These are phyloP conservation scores for Scalesia atractyloides DNA, from an alignment of 129 eudicot species.

Conservation along the genomic window DNA sequence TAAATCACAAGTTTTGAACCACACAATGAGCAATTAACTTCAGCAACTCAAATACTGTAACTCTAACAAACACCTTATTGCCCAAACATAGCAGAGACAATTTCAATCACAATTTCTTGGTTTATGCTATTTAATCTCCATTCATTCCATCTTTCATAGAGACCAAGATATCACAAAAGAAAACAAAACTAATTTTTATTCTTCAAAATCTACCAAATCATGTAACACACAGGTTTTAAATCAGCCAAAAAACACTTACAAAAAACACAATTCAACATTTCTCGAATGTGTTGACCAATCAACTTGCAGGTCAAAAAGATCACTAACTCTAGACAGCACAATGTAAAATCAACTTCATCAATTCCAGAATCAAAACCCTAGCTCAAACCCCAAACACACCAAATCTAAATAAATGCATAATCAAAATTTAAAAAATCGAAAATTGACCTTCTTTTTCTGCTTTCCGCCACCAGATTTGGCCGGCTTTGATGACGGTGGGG, in stretches of 20 bases:
- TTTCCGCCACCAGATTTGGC: slow-evolving; percentile 16
- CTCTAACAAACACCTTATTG: no score
- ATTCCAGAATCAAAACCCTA: neutral
- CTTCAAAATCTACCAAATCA: neutral
- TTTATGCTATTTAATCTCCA: neutral
- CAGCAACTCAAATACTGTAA: no score
- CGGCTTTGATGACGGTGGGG: slow-evolving; percentile 16
- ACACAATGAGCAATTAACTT: no score
- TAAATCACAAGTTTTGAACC: no score
- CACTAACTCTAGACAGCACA: no score
- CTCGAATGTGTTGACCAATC: neutral
- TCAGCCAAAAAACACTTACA: neutral
- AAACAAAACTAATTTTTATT: neutral
- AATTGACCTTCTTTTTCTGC: slow-evolving; percentile 14
- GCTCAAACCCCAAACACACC: neutral
- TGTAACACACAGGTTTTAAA: neutral
- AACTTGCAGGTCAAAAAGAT: neutral
- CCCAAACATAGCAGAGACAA: no score
- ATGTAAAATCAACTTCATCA: neutral
- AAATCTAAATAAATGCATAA: neutral
- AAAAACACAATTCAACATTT: neutral
- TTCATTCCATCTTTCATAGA: neutral
- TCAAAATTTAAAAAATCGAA: neutral
- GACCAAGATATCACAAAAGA: neutral
- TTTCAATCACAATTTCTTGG: no score